Base-by-base conservation (phyloP, 148 eudicot genomes). In the Diospyros lotus region DNA sequence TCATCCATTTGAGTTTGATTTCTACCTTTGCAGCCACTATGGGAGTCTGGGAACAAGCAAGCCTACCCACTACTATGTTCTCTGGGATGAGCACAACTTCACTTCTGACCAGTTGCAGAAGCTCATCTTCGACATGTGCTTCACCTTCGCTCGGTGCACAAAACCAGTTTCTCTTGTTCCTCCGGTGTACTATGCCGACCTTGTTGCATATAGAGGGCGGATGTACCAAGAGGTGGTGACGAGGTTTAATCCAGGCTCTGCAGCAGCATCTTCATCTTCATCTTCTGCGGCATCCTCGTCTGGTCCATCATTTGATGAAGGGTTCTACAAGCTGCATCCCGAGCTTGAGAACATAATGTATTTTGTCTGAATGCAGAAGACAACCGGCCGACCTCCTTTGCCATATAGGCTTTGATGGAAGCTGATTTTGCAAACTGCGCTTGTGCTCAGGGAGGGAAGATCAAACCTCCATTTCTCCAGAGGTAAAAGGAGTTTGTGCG, bases 41-140 rank as follows among this genome's bases (percentile, higher is more conserved):
- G 90, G 90, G 14, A 54, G 83, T 5, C 46, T 87, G 15, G 90
- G 90, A 45, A 87, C 90, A 0, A 87, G 90, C 76, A 87, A 87
- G 79, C 83, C 86, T 0, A 84, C 90, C 6, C 90, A 82, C 68
- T 87, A 87, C 67, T 75, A 81, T 61, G 84, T 76, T 10, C 81
- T 87, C 1, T 82, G 74, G 77, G 88, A 87, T 66, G 86, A 84
- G 68, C 82, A 84, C 55, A 60, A 42, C 1, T 82, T 87, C 52
- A 76, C 72, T 6, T 82, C 90, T 42, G 88, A 87, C 41, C 56
- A 69, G 70, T 4, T 84, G 66, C 88, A 84, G 83, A 76, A 85
- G 82, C 86, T 87, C 54, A 77, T 80, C 4, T 84, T 84, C 43
- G 64, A 87, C 71, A 44, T 87, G 83, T 84, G 88, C 64, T 87